These are phyloP conservation scores for Hygrocybe coccinea DNA, from an alignment of 768 basidiomycete species.

Conservation along the genomic window DNA sequence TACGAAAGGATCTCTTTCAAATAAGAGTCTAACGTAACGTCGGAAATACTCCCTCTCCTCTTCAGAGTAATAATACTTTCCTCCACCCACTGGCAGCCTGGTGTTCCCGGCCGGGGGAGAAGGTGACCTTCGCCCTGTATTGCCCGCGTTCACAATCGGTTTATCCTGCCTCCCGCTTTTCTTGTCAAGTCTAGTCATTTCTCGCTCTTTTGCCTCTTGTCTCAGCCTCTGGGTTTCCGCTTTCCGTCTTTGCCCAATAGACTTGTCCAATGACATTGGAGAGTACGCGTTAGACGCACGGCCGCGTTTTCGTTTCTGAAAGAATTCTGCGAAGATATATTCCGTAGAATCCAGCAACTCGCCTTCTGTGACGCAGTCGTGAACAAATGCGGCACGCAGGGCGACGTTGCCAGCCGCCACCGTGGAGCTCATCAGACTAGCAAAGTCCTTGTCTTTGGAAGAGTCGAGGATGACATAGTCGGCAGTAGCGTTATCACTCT, in stretches of 20 bases:
- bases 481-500: slow-evolving; percentile 47
- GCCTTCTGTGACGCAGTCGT: slow-evolving; percentile 45
- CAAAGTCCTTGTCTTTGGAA: slow-evolving; percentile 36
- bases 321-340: slow-evolving; percentile 39
- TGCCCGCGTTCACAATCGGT: not conserved
- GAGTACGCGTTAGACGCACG: not conserved
- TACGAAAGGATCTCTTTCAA: slow-evolving; percentile 45
- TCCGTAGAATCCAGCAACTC: slow-evolving; percentile 40
- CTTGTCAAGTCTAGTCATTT: not conserved
- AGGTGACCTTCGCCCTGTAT: slow-evolving; percentile 33
- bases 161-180: not conserved
- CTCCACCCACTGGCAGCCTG: slow-evolving; percentile 23
- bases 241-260: not conserved
- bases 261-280: not conserved
- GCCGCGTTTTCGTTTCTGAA: slow-evolving; percentile 17
- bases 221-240: not conserved
- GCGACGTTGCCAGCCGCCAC: slow-evolving; percentile 38
- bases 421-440: slow-evolving; percentile 38
- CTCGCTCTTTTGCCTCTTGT: not conserved
- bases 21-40: slow-evolving; percentile 41
- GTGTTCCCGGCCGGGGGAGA: slow-evolving; percentile 41
- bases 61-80: slow-evolving; percentile 44
- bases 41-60: slow-evolving; percentile 48
- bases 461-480: slow-evolving; percentile 59
- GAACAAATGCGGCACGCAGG: slow-evolving; percentile 49